Base-by-base conservation (phyloP, 176 grass and related monocot species). In the Triticum timopheevii region DNA sequence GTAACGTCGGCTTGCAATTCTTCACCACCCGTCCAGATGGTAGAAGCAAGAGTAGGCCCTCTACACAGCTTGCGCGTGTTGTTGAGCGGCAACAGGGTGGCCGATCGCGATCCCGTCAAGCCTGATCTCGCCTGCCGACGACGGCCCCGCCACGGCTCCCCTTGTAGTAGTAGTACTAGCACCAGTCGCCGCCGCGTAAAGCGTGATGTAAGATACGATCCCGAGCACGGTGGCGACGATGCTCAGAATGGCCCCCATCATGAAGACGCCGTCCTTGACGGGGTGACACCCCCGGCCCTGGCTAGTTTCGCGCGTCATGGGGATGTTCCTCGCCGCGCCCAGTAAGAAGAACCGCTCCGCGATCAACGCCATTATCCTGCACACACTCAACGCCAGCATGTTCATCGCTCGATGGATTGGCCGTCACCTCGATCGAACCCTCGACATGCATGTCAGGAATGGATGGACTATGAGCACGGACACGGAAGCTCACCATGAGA, bases 231-330 rank as follows among this genome's bases (percentile, higher is more conserved):
- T 72, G 20, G 69, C 36, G 20, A 13, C 15, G 69, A 72, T 72
- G 69, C 36, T 72, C 5, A 72, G 69, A 12, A 72, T 1, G 5
- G 69, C 69, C 20, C 34, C 69, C 69, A 30, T 10, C 44, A 30
- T 68, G 45, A 82, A 82, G 30, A 82, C 44, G 45, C 80, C 80
- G 20, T 69, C 27, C 30, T 56, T 82, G 80, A 34, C 20, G 65
- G 69, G 35, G 80, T 82, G 35, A 45, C 80, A 82, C 17, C 4
- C 65, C 4, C 7, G 16, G 17, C 19, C 52, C 15, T 56, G 52
- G 52, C 52, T 12, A 11, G 30, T 23, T 30, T 82, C 12, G 19
- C 65, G 80, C 6, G 65, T 49, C 65, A 23, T 45, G 20, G 64
- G 64, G 10, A 65, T 45, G 80, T 82, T 82, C 80, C 7, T 24